These are phyloP conservation scores for Physcomitrium patens DNA, from an alignment of 225 moss, liverwort and hornwort genomes.

Conservation along the genomic window DNA sequence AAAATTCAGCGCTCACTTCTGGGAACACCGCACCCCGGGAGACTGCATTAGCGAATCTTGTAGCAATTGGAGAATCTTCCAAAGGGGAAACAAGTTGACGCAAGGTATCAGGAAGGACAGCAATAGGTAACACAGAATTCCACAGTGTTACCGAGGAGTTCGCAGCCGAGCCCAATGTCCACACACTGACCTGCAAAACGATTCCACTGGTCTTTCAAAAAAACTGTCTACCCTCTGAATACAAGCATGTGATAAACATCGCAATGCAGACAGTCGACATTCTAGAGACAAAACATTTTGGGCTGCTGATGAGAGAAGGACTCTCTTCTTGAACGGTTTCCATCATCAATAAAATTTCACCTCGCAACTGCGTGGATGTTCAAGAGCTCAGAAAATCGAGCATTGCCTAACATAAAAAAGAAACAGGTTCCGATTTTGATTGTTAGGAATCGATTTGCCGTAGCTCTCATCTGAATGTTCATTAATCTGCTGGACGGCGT, in stretches of 20 bases:
- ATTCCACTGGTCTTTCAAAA: not conserved
- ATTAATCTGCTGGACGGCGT: no score
- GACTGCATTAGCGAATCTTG: constrained; percentile 40
- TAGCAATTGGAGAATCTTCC: constrained; percentile 30
- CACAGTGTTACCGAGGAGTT: constrained; percentile 39
- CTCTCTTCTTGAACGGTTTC: not conserved
- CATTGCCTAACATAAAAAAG: not conserved
- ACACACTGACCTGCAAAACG: constrained; percentile 21
- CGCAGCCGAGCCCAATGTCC: not conserved
- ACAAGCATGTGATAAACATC: not conserved
- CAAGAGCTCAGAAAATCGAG: not conserved
- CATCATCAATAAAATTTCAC: not conserved
- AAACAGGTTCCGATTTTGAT: not conserved
- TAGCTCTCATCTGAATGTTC: no score
- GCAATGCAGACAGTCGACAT: not conserved
- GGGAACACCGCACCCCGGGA: constrained; percentile 49
- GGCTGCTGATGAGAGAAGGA: not conserved
- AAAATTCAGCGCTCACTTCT: constrained; percentile 40
- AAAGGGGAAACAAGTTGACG: constrained; percentile 30
- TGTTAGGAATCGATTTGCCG: not conserved
- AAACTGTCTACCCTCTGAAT: not conserved
- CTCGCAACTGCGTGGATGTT: not conserved
- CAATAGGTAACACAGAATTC: constrained; percentile 43
- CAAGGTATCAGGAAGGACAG: constrained; percentile 36
- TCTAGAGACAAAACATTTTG: not conserved